These are phyloP conservation scores for Phyllosticta citriasiana DNA, from an alignment of 2,329 filamentous ascomycete genomes.

Conservation along the genomic window DNA sequence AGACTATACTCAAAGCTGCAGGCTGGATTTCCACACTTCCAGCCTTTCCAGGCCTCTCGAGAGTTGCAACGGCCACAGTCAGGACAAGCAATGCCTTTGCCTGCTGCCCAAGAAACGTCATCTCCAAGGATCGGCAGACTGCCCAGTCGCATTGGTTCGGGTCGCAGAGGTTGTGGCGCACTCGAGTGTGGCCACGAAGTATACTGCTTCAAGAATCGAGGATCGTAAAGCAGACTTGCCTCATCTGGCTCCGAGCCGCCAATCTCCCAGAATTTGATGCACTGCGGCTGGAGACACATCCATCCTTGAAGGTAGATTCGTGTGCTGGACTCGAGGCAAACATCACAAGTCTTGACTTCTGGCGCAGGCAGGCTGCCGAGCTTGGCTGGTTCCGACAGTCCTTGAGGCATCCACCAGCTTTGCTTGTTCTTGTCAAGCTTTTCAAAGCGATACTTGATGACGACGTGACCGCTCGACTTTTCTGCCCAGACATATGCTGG, in stretches of 20 bases:
- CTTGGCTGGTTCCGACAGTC: conserved; percentile 18
- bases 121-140: conserved; percentile 27
- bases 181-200: conserved; percentile 33
- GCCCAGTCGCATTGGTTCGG: conserved; percentile 30
- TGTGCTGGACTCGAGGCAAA: conserved; percentile 23
- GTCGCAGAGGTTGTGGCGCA: conserved; percentile 30
- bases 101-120: conserved; percentile 44
- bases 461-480: conserved; percentile 32
- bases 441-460: conserved; percentile 55
- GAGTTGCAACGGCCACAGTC: conserved; percentile 52
- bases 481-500: conserved; percentile 62
- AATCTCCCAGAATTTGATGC: conserved; percentile 46
- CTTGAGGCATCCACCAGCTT: conserved; percentile 49
- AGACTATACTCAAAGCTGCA: conserved; percentile 41
- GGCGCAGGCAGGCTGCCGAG: conserved; percentile 22
- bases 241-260: conserved; percentile 23
- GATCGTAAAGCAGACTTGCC: conserved; percentile 40
- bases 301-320: conserved; percentile 40
- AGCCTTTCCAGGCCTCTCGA: conserved; percentile 50
- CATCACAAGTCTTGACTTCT: conserved; percentile 26
- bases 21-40: conserved; percentile 45
- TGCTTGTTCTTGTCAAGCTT: conserved; percentile 43
- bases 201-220: conserved; percentile 48
- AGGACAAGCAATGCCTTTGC: conserved; percentile 57
- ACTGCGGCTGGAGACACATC: conserved; percentile 48